phyloP scores from a whole-genome alignment of 2,329 filamentous ascomycete genomes.

The Alternaria sp. region DNA sequence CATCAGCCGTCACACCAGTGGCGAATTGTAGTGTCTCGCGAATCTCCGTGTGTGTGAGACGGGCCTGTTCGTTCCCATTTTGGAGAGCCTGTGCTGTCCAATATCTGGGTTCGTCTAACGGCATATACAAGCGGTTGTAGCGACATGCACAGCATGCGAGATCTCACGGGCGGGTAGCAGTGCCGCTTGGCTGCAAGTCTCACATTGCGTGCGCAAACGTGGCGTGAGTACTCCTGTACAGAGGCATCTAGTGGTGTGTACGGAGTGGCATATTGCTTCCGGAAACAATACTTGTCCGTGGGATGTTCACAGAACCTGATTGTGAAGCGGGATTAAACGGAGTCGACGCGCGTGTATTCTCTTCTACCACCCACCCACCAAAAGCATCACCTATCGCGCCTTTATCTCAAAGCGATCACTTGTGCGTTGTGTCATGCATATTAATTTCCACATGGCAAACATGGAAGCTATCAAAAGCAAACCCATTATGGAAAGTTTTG shows the following conservation, averaged over 20 bases:
- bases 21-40: constrained; percentile 8
- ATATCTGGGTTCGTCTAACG: constrained; percentile 4
- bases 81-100: neutral
- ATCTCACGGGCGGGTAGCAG: constrained; percentile 3
- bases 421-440: constrained; percentile 1
- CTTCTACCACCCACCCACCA: neutral
- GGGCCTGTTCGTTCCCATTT: neutral
- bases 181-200: constrained; percentile 1
- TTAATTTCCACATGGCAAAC: constrained; percentile 16
- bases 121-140: constrained; percentile 5
- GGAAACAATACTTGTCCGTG: neutral
- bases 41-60: constrained; percentile 10
- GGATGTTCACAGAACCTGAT: neutral
- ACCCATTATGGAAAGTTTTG: neutral
- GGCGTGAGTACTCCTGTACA: constrained; percentile 2
- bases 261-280: neutral
- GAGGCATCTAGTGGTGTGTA: neutral
- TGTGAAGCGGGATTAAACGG: neutral
- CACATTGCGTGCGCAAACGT: constrained; percentile 4
- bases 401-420: neutral
- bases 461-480: constrained; percentile 1
- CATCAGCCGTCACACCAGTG: constrained; percentile 24
- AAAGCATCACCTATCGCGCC: constrained; percentile 6
- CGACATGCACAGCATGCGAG: constrained; percentile 12
- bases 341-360: neutral